phyloP scores from a whole-genome alignment of 768 basidiomycete species.

The Cystobasidium onofrii region DNA sequence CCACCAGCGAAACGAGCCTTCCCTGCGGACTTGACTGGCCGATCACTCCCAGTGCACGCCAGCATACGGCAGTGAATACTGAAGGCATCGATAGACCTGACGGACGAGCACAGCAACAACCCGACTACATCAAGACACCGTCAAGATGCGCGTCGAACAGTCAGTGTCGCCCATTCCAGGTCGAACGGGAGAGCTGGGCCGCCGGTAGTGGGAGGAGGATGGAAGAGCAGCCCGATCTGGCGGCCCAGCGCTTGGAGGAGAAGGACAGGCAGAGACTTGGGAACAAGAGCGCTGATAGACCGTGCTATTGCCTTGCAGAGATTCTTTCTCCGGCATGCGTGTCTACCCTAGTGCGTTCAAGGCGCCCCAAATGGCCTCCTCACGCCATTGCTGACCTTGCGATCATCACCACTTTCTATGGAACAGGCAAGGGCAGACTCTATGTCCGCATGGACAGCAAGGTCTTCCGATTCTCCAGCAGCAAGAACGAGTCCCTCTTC shows the following conservation, averaged over 20 bases:
- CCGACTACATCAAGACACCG: slow-evolving; percentile 9
- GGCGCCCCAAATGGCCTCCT: background rate
- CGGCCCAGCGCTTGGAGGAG: background rate
- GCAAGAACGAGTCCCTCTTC: slow-evolving; percentile 94
- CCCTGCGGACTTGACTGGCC: background rate
- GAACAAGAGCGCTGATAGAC: background rate
- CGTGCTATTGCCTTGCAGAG: background rate
- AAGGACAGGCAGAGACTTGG: background rate
- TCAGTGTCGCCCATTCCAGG: background rate
- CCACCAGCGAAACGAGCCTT: background rate
- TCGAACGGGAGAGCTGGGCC: background rate
- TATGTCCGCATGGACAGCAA: slow-evolving; percentile 43
- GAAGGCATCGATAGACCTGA: background rate
- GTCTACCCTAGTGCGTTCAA: background rate
- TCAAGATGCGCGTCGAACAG: slow-evolving; percentile 29
- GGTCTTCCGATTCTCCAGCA: slow-evolving; percentile 58
- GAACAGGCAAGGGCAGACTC: slow-evolving; percentile 36
- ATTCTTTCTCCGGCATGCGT: background rate
- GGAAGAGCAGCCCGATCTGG: background rate
- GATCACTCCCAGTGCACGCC: background rate
- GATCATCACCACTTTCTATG: no score
- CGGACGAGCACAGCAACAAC: background rate
- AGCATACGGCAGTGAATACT: background rate
- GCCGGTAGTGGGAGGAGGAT: background rate
- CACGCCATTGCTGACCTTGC: background rate